A percentile compares a stretch with the other conserved stretches of the same genome.
phyloP scores from a whole-genome alignment of 1,139 yeast genomes.

The Hemisphaericaspora subhashii region DNA sequence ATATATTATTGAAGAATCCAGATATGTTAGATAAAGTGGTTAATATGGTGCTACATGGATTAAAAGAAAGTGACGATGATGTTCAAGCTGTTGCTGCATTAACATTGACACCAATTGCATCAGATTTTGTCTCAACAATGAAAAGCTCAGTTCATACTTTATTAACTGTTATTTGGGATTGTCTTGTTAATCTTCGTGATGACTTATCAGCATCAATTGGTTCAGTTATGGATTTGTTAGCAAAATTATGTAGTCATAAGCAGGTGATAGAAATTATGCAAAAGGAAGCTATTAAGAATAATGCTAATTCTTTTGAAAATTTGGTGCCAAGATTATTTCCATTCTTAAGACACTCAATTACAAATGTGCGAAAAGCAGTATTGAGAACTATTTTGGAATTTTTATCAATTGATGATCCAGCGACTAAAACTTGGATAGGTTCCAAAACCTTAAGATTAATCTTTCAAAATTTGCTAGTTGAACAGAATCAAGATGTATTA shows the following conservation, averaged over 20 bases:
- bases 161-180: slow-evolving; percentile 82
- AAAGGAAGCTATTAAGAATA: slow-evolving; percentile 54
- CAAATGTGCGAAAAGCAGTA: slow-evolving; percentile 89
- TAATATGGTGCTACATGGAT: slow-evolving; percentile 83
- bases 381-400: slow-evolving; percentile 79
- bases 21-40: slow-evolving; percentile 71
- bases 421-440: slow-evolving; percentile 76
- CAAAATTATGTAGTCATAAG: slow-evolving; percentile 81
- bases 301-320: slow-evolving; percentile 57
- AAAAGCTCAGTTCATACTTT: slow-evolving; percentile 62
- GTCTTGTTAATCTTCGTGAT: slow-evolving; percentile 79
- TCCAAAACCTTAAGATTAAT: slow-evolving; percentile 70
- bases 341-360: slow-evolving; percentile 88
- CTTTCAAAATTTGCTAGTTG: slow-evolving; percentile 85
- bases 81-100: slow-evolving; percentile 98
- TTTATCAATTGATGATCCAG: slow-evolving; percentile 62
- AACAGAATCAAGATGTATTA: slow-evolving; percentile 78
- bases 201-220: slow-evolving; percentile 95
- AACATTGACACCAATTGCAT: slow-evolving; percentile 85
- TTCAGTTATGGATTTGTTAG: slow-evolving; percentile 90
- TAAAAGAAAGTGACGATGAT: slow-evolving; percentile 86
- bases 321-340: slow-evolving; percentile 93
- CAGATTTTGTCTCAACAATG: slow-evolving; percentile 71
- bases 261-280: slow-evolving; percentile 75
- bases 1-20: slow-evolving; percentile 59